Base-by-base conservation (phyloP, 495 filamentous ascomycete genomes). In the Amniculicola lignicola region DNA sequence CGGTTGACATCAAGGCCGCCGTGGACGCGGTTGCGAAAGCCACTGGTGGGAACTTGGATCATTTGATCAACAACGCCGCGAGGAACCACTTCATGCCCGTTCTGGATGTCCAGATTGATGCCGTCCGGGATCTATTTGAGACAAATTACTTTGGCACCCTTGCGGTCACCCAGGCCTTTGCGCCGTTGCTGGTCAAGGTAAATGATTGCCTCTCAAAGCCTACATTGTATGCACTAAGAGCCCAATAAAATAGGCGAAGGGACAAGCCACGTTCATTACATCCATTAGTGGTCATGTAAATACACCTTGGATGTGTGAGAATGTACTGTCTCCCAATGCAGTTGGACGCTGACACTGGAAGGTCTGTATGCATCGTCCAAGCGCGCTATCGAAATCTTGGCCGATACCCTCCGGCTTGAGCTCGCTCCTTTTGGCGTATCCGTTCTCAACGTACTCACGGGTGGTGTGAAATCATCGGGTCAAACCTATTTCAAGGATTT, bases 11-110 rank as follows among this genome's bases (percentile, higher is more conserved):
- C 3, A 57, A 51, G 7, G 51, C 57, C 14, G 57, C 57, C 1
- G 51, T 61, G 12, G 41, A 43, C 0, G 10, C n/a, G 1, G 57
- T 61, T 1, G 28, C 3, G 4, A 37, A 52, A 27, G 10, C 47
- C 15, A 23, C 29, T 52, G 29, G 41, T 29, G 44, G 52, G 15
- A 57, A 4, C 15, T 68, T 77, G 7, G 71, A 76, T 46, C 54
- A 64, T 22, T 67, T 79, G 0, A 66, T 77, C 50, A 76, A 72
- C 59, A 77, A 75, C 54, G 75, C 76, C 16, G 72, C 70, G 21
- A 56, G 51, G 11, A 64, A 47, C 16, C 57, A 42, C 33, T 51
- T 63, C 6, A 58, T 69, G 47, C 75, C 75, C 3, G 36, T 70
- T 0, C 45, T 73, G 6, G 71, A 79, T 44, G 39, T 62, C 7